Evolutionary conservation across 2,329 filamentous ascomycete species (phyloP), one percentile per base, ranked within the genome.

Genomic region (Alternaria triticina): DNA sequence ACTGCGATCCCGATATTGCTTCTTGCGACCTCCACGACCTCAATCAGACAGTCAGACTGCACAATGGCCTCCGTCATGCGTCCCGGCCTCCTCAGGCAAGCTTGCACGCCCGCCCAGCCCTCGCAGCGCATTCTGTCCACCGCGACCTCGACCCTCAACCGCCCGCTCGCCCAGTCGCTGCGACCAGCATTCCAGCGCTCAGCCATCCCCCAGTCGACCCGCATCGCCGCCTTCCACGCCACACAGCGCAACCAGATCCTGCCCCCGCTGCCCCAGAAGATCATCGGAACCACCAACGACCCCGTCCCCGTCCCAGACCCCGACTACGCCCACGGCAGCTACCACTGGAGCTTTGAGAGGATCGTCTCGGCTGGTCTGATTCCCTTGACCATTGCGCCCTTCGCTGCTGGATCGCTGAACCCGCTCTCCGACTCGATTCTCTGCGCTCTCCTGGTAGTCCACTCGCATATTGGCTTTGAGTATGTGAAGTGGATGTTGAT

Each of bases 301-400:
- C 88, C 96, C 59, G 91, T 88, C 30, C 88, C 88, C 43, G 82
- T 97, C 23, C 94, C 94, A 49, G 79, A 87, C 22, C 83, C 92
- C 57, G 88, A 87, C 72, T 89, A 95, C 45, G 85, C 89, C 59
- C 93, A 99, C 84, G 96, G 96, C 74, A 96, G 92, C 82, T 99
- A 98, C 86, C 96, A 99, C 88, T 99, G 96, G 96, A 92, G 91
- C 64, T 97, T 97, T 77, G 96, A 99, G 86, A 86, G 89, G 78
- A 80, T 93, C 60, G 84, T 98, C 73, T 90, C 93, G 61, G 90
- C 88, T 61, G 91, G 89, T 59, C 88, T 99, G 66, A 85, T 99
- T 66, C 96, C 96, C 54, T 86, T 99, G 70, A 93, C 91, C 67
- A 86, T 98, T 70, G 91, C 94, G 43, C 96, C 96, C 67, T 99